A percentile compares a stretch with the other conserved stretches of the same genome.
Evolutionary conservation across 2,329 filamentous ascomycete species (phyloP).

Genomic region (Endocalyx cinctus): DNA sequence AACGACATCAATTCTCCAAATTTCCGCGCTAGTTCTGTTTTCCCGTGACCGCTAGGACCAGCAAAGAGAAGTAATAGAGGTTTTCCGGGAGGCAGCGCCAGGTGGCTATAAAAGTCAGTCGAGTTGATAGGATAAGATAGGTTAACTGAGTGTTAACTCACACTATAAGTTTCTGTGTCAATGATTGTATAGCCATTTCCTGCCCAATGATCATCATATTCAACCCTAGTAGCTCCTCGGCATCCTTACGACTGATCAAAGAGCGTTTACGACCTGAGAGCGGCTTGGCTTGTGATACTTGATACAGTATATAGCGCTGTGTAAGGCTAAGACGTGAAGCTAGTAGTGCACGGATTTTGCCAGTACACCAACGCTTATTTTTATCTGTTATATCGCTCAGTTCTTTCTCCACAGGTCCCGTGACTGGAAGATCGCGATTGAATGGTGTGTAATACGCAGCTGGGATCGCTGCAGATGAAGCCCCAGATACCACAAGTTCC

Average conservation of each 20-base stretch:
- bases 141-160: conserved; percentile 3
- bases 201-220: conserved; percentile 14
- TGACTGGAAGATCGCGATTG: conserved; percentile 10
- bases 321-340: conserved; percentile 7
- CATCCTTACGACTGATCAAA: conserved; percentile 5
- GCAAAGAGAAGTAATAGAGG: conserved; percentile 38
- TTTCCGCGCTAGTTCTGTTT: conserved; percentile 40
- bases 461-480: conserved; percentile 10
- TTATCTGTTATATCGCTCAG: conserved; percentile 6
- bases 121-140: neutral
- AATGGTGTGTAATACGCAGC: conserved; percentile 13
- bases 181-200: conserved; percentile 9
- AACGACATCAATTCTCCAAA: conserved; percentile 36
- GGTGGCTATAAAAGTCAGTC: conserved; percentile 21
- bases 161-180: conserved; percentile 10
- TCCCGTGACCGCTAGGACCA: conserved; percentile 44
- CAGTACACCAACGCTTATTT: conserved; percentile 14
- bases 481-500: conserved; percentile 11
- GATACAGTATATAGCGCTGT: conserved; percentile 13
- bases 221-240: conserved; percentile 11
- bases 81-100: conserved; percentile 20
- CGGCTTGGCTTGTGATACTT: conserved; percentile 6
- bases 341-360: conserved; percentile 4
- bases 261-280: conserved; percentile 9
- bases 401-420: conserved; percentile 5